A percentile compares a stretch with the other conserved stretches of the same genome.
Conservation (phyloP, 768 basidiomycete species). For the Agaricus subrufescens region DNA sequence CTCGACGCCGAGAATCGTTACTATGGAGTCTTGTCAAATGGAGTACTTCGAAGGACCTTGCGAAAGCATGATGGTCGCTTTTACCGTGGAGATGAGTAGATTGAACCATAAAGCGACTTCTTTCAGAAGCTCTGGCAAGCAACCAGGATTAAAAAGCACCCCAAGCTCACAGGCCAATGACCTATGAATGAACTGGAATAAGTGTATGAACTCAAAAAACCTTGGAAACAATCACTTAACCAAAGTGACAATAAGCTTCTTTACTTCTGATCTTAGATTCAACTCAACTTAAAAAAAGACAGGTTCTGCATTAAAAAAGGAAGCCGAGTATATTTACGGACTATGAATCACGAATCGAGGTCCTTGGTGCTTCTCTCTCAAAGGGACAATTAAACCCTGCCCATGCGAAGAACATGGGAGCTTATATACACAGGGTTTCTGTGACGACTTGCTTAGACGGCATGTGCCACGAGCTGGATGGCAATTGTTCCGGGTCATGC, state of each 20-base stretch:
- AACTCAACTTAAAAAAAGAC: too few relatives aligned
- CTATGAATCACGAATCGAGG: too few relatives aligned
- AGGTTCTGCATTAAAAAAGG: too few relatives aligned
- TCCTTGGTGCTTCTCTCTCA: too few relatives aligned
- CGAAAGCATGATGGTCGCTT: constrained; percentile 42
- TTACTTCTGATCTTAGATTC: too few relatives aligned
- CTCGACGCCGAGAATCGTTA: constrained; percentile 44
- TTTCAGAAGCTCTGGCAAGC: constrained; percentile 18
- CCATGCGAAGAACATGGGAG: constrained; percentile 32
- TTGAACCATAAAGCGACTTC: constrained; percentile 61
- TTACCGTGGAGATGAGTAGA: constrained; percentile 64
- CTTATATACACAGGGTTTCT: constrained; percentile 31
- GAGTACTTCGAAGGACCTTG: constrained; percentile 37
- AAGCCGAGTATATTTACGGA: too few relatives aligned
- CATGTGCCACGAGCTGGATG: constrained; percentile 55
- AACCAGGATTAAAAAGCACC: constrained; percentile 13
- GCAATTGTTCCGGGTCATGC: constrained; percentile 49
- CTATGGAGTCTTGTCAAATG: constrained; percentile 22
- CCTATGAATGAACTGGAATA: constrained; percentile 14
- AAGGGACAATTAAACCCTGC: too few relatives aligned
- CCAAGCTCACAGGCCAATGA: constrained; percentile 48
- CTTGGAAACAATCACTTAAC: too few relatives aligned
- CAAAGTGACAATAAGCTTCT: too few relatives aligned
- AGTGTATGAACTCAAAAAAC: constrained; percentile 43
- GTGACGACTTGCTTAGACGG: constrained; percentile 45